Evolutionary conservation across 176 grass and related monocot species (phyloP).

Genomic region (Paspalum vaginatum): DNA sequence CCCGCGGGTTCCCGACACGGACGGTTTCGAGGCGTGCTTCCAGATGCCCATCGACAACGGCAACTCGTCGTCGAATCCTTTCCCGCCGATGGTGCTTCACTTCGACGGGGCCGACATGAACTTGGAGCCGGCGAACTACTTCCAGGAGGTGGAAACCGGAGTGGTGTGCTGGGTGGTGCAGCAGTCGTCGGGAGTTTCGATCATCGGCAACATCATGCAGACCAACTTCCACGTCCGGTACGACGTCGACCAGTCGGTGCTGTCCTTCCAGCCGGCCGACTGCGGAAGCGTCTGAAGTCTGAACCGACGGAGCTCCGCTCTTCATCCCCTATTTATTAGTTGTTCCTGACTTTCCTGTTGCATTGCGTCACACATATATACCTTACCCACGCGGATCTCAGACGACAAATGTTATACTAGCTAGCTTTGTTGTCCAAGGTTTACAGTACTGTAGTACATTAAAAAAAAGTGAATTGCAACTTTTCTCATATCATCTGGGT

Average conservation of each 20-base stretch:
- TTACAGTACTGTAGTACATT: no score
- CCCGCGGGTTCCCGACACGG: fast-evolving
- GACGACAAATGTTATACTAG: no score
- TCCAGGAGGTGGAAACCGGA: neutral
- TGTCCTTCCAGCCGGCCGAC: constrained; percentile 14
- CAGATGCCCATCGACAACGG: fast-evolving
- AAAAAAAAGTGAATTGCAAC: no score
- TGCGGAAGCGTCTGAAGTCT: neutral
- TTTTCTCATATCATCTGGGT: no score
- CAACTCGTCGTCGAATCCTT: fast-evolving
- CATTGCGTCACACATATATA: no score
- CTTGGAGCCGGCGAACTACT: neutral
- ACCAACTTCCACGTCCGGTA: neutral
- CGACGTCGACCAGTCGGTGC: neutral
- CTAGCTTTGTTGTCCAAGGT: no score
- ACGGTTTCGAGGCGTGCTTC: neutral
- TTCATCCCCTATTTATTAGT: no score
- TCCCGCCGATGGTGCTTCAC: constrained; percentile 7
- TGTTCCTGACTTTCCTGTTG: no score
- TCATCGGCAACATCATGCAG: constrained; percentile 24
- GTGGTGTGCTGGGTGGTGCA: neutral
- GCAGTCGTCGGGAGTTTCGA: neutral
- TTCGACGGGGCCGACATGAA: constrained; percentile 16
- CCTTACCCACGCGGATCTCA: no score
- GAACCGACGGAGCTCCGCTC: no score